These are phyloP conservation scores for Tricholoma saponaceum DNA, from an alignment of 768 basidiomycete species.

Conservation along the genomic window DNA sequence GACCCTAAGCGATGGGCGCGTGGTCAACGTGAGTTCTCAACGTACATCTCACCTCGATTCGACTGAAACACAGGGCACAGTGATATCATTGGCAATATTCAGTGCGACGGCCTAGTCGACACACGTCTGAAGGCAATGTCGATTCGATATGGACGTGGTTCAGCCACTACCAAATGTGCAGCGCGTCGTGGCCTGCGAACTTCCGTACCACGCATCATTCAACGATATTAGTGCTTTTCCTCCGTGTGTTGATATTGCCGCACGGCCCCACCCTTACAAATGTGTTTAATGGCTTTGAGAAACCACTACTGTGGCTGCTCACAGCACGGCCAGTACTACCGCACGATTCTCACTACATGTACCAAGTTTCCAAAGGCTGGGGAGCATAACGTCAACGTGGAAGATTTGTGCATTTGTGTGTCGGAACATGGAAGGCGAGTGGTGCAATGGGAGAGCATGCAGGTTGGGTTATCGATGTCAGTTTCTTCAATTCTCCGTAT, in stretches of 20 bases:
- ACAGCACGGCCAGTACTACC: conserved; percentile 70
- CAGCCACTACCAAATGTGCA: conserved; percentile 55
- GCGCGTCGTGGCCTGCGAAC: conserved; percentile 68
- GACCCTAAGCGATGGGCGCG: no score
- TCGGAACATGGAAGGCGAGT: conserved; percentile 76
- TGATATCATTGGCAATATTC: no score
- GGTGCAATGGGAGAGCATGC: conserved; percentile 60
- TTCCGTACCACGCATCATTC: conserved; percentile 79
- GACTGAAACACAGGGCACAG: no score
- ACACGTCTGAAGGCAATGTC: conserved; percentile 23
- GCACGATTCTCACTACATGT: conserved; percentile 58
- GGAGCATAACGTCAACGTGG: conserved; percentile 70
- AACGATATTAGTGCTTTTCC: conserved; percentile 61
- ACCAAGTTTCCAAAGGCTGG: conserved; percentile 83
- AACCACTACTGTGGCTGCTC: conserved; percentile 53
- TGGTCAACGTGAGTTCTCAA: no score
- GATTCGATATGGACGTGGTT: conserved; percentile 59
- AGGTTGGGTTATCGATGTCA: conserved; percentile 79
- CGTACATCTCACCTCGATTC: no score
- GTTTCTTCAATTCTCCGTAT: conserved; percentile 23
- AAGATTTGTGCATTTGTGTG: conserved; percentile 77
- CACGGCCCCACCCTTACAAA: conserved; percentile 22
- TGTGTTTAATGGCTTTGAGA: conserved; percentile 17
- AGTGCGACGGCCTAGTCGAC: no score
- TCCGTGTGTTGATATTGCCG: conserved; percentile 67